Conservation (phyloP, 1,284 basidiomycete genomes). For the Melampsora larici-populina region DNA sequence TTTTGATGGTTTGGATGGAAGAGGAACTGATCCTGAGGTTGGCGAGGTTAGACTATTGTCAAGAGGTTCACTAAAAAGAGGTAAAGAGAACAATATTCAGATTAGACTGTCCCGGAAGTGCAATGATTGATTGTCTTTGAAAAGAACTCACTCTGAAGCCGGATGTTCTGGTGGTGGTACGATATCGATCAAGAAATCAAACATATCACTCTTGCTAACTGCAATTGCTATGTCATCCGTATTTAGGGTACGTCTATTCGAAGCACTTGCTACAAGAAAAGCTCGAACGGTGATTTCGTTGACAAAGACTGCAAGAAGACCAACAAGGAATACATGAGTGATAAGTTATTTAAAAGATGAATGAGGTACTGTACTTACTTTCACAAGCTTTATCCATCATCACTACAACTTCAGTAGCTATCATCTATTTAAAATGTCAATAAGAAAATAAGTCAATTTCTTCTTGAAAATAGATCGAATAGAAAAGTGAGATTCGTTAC, state of each 20-base stretch:
- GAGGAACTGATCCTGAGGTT: conserved; percentile 2
- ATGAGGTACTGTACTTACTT: conserved; percentile 44
- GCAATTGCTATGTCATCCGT: conserved; percentile 52
- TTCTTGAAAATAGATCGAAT: neutral
- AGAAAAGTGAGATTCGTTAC: neutral
- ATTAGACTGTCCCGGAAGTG: neutral
- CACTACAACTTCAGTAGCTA: conserved; percentile 53
- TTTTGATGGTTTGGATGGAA: conserved; percentile 4
- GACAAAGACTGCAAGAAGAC: conserved; percentile 50
- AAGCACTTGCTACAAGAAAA: conserved; percentile 52
- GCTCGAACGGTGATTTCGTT: conserved; percentile 53
- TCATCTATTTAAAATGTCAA: conserved; percentile 39
- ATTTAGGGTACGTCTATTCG: conserved; percentile 52
- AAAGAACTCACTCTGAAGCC: neutral
- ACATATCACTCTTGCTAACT: conserved; percentile 51
- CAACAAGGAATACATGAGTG: neutral
- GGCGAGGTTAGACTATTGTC: conserved; percentile 15
- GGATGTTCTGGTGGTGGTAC: conserved; percentile 49
- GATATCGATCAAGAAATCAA: conserved; percentile 54
- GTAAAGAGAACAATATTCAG: neutral
- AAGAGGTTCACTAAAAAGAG: neutral
- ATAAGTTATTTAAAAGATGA: neutral
- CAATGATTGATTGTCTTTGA: too few species aligned
- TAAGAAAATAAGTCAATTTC: neutral
- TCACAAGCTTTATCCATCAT: conserved; percentile 53